A percentile compares a stretch with the other conserved stretches of the same genome.
Evolutionary conservation across 163 green algal species (phyloP).

Genomic region (Chlorella variabilis): DNA sequence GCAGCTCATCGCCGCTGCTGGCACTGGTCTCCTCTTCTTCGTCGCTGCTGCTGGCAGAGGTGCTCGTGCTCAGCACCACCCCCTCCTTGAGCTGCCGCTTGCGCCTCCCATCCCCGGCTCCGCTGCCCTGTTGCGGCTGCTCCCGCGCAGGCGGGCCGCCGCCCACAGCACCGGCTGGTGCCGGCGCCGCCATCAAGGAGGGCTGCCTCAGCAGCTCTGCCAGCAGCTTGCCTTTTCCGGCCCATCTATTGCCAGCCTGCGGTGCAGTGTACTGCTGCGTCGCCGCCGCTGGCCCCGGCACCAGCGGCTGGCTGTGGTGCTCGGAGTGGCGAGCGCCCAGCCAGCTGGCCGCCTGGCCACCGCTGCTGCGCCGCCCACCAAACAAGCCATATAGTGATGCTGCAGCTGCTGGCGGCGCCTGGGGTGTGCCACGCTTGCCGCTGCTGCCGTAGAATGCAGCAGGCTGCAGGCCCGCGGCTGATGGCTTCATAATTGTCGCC

Average conservation of each 20-base stretch:
- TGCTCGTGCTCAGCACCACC: neutral
- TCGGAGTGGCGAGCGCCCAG: neutral
- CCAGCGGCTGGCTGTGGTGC: neutral
- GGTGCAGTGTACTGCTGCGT: neutral
- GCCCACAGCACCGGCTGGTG: no score
- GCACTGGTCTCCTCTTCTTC: neutral
- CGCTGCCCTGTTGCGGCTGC: neutral
- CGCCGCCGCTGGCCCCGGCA: no score
- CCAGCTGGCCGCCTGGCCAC: neutral
- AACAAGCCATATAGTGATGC: slow-evolving; percentile 22
- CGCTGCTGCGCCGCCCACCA: slow-evolving; percentile 8
- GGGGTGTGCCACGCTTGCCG: neutral
- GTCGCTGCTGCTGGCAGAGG: neutral
- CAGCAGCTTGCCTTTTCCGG: neutral
- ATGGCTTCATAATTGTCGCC: no score
- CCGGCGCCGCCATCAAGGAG: no score
- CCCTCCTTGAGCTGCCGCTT: neutral
- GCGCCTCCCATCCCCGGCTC: no score
- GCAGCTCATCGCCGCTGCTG: neutral
- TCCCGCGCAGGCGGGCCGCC: no score
- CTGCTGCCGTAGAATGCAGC: slow-evolving; percentile 18
- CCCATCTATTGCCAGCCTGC: neutral
- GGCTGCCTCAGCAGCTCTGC: slow-evolving; percentile 9
- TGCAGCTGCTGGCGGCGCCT: neutral
- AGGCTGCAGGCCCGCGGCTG: neutral